Evolutionary conservation across 805 yeast genomes (phyloP).

Genomic region (Wickerhamomyces pijperi): DNA sequence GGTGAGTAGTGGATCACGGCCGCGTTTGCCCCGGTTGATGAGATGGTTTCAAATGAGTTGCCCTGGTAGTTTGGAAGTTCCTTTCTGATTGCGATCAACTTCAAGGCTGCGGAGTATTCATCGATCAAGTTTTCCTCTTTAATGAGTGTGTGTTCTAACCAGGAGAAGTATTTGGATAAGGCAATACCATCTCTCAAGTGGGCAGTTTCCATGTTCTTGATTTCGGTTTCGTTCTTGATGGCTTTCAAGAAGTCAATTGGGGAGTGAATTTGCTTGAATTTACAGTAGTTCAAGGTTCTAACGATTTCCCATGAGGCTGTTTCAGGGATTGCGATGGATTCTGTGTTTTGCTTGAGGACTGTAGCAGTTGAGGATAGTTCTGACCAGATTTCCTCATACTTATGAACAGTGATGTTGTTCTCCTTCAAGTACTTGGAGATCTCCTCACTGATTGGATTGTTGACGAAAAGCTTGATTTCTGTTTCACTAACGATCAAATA

Average conservation of each 20-base stretch:
- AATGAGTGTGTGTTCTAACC: slow-evolving; percentile 60
- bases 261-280: slow-evolving; percentile 33
- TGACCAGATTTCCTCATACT: slow-evolving; percentile 48
- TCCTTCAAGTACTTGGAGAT: slow-evolving; percentile 29
- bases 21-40: slow-evolving; percentile 67
- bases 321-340: slow-evolving; percentile 39
- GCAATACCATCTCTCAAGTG: slow-evolving; percentile 82
- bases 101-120: slow-evolving; percentile 57
- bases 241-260: slow-evolving; percentile 64
- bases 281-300: slow-evolving; percentile 32
- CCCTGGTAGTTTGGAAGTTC: slow-evolving; percentile 49
- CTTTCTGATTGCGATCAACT: slow-evolving; percentile 43
- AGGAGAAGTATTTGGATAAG: slow-evolving; percentile 60
- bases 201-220: slow-evolving; percentile 59
- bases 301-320: slow-evolving; percentile 62
- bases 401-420: slow-evolving; percentile 35
- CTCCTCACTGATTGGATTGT: slow-evolving; percentile 29
- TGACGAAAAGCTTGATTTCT: slow-evolving; percentile 41
- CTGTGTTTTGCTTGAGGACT: slow-evolving; percentile 11
- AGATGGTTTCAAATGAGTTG: slow-evolving; percentile 65
- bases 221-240: slow-evolving; percentile 63
- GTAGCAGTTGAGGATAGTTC: slow-evolving; percentile 29
- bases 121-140: slow-evolving; percentile 32
- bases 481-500: slow-evolving; percentile 36
- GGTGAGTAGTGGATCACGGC: slow-evolving; percentile 74